Percentiles rank a stretch among this genome's conserved stretches.
These are phyloP conservation scores for California macrophylla DNA, from an alignment of 441 rosid genomes.

Conservation along the genomic window DNA sequence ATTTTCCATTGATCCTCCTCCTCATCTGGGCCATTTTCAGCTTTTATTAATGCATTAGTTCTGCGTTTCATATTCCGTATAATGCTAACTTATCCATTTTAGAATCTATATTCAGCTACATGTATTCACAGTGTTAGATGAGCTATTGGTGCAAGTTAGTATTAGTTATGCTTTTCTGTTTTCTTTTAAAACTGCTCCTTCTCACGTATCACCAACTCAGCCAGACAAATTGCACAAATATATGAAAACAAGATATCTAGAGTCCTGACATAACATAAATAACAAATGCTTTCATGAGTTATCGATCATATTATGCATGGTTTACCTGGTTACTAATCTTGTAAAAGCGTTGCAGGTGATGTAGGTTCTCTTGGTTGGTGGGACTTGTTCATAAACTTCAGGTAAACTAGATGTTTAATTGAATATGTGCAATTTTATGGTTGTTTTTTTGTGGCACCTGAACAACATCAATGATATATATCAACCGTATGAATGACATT, in stretches of 20 bases:
- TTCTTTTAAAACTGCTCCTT: background rate
- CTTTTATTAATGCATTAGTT: background rate
- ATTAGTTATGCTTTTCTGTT: background rate
- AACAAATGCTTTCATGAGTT: background rate
- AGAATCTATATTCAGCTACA: background rate
- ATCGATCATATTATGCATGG: too few relatives aligned
- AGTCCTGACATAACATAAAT: background rate
- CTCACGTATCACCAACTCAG: background rate
- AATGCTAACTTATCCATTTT: background rate
- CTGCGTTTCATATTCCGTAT: background rate
- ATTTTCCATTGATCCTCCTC: background rate
- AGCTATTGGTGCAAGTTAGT: too few relatives aligned
- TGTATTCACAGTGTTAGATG: too few relatives aligned
- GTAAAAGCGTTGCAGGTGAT: conserved; percentile 43
- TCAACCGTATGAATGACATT: conserved; percentile 7
- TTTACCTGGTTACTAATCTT: conserved; percentile 3
- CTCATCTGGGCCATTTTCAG: background rate
- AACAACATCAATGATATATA: conserved; percentile 7
- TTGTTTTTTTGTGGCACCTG: background rate
- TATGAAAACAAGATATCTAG: background rate
- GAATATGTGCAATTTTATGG: background rate
- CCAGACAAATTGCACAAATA: background rate
- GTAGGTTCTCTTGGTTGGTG: conserved; percentile 93
- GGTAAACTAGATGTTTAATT: conserved; percentile 29
- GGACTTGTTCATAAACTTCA: conserved; percentile 89